Percentiles rank a stretch among this genome's conserved stretches.
These are phyloP conservation scores for Talaromyces atroroseus DNA, from an alignment of 2,329 filamentous ascomycete genomes.

Conservation along the genomic window DNA sequence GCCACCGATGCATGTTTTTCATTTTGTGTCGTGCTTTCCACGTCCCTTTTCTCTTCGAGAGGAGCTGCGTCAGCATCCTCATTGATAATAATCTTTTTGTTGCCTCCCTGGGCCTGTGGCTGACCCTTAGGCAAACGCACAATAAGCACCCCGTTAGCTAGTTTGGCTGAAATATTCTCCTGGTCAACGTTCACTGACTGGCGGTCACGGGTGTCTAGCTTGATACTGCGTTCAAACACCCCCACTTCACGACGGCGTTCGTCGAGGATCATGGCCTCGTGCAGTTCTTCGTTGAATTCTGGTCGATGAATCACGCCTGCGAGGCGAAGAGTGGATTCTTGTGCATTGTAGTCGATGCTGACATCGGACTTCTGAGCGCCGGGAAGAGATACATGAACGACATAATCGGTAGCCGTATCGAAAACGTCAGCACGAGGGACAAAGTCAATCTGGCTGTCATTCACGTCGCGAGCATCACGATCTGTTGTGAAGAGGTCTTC, in stretches of 20 bases:
- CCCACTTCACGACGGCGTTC: constrained; percentile 73
- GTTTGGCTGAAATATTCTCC: constrained; percentile 63
- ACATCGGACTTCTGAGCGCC: constrained; percentile 76
- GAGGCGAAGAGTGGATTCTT: constrained; percentile 60
- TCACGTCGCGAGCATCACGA: background rate
- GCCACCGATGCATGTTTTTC: constrained; percentile 9
- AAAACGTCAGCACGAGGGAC: constrained; percentile 58
- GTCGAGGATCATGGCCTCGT: constrained; percentile 57
- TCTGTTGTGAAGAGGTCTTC: background rate
- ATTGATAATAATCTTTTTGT: constrained; percentile 18
- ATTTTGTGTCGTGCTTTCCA: background rate
- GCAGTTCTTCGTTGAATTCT: constrained; percentile 62
- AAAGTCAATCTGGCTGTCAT: constrained; percentile 29
- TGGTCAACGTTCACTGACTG: constrained; percentile 59
- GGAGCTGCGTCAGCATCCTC: constrained; percentile 11
- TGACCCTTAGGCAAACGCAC: constrained; percentile 70
- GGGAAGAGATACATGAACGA: constrained; percentile 68
- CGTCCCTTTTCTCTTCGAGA: background rate
- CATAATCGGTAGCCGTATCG: constrained; percentile 58
- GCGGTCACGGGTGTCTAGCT: constrained; percentile 47
- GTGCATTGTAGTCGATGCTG: constrained; percentile 68
- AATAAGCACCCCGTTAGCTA: constrained; percentile 71
- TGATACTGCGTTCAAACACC: constrained; percentile 65
- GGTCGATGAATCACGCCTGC: constrained; percentile 69
- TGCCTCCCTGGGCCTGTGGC: constrained; percentile 15